These are phyloP conservation scores for Rhizopogon rudus DNA, from an alignment of 768 basidiomycete genomes.

Conservation along the genomic window DNA sequence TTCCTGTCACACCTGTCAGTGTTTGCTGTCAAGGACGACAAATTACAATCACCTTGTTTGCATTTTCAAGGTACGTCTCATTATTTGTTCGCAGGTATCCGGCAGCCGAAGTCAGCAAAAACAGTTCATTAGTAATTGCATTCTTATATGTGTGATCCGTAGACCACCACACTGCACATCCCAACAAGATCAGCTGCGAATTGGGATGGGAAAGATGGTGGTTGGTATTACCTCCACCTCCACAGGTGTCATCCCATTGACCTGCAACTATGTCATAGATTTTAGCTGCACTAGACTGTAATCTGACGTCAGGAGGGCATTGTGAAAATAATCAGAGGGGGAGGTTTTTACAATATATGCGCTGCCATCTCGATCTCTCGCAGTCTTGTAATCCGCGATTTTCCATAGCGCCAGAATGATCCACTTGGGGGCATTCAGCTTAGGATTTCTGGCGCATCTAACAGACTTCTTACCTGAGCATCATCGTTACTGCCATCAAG, in stretches of 20 bases:
- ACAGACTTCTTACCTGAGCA: slow-evolving; percentile 33
- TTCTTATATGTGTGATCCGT: slow-evolving; percentile 53
- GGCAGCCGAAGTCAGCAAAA: slow-evolving; percentile 44
- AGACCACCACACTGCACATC: slow-evolving; percentile 49
- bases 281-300: slow-evolving; percentile 39
- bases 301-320: slow-evolving; percentile 14
- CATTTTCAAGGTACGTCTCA: slow-evolving; percentile 42
- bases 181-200: not conserved
- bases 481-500: slow-evolving; percentile 50
- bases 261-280: slow-evolving; percentile 49
- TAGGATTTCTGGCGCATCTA: not conserved
- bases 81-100: slow-evolving; percentile 36
- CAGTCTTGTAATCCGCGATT: slow-evolving; percentile 47
- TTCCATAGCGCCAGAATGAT: slow-evolving; percentile 54
- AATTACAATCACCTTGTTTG: slow-evolving; percentile 31
- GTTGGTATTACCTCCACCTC: slow-evolving; percentile 39
- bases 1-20: slow-evolving; percentile 9
- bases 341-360: slow-evolving; percentile 14
- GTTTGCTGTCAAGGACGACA: not conserved
- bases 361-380: slow-evolving; percentile 26
- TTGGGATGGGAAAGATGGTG: not conserved
- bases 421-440: slow-evolving; percentile 35
- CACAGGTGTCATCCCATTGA: slow-evolving; percentile 46
- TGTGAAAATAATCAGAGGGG: slow-evolving; percentile 17
- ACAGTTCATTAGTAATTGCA: slow-evolving; percentile 56